Evolutionary conservation across 2,329 filamentous ascomycete genomes (phyloP).

Genomic region (Neophaeococcomyces aloes): DNA sequence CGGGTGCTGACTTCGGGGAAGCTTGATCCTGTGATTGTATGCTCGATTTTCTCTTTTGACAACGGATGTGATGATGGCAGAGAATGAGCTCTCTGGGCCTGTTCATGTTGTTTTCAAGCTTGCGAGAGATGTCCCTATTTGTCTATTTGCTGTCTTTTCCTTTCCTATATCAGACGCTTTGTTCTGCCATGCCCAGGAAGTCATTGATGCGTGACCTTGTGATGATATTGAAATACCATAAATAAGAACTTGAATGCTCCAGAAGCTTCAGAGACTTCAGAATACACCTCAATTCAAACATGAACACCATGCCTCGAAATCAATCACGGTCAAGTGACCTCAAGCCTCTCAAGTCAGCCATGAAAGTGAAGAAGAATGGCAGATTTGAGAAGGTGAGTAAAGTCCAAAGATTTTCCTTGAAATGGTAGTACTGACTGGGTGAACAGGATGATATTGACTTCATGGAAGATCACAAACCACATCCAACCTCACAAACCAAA

Average conservation of each 20-base stretch:
- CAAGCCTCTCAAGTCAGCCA: not conserved
- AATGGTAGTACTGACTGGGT: not conserved
- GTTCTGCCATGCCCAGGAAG: too few relatives aligned
- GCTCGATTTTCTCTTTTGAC: too few relatives aligned
- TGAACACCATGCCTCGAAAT: not conserved
- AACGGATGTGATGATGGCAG: too few relatives aligned
- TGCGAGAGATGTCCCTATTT: conserved; percentile 2
- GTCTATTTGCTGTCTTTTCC: not conserved
- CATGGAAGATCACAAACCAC: not conserved
- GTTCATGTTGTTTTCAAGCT: not conserved
- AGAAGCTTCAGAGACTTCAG: not conserved
- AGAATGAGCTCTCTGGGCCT: too few relatives aligned
- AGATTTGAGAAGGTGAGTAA: conserved; percentile 1
- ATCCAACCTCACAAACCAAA: not conserved
- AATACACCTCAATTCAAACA: not conserved
- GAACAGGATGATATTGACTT: too few relatives aligned
- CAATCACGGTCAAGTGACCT: not conserved
- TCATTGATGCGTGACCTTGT: too few relatives aligned
- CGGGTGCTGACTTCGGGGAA: too few relatives aligned
- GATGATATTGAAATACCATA: too few relatives aligned
- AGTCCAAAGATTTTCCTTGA: not conserved
- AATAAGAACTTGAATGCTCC: too few relatives aligned
- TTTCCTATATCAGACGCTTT: not conserved
- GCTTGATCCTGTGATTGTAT: too few relatives aligned
- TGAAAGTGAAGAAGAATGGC: not conserved